Base-by-base conservation (phyloP, 2,329 filamentous ascomycete genomes). In the Penicillium paneum region DNA sequence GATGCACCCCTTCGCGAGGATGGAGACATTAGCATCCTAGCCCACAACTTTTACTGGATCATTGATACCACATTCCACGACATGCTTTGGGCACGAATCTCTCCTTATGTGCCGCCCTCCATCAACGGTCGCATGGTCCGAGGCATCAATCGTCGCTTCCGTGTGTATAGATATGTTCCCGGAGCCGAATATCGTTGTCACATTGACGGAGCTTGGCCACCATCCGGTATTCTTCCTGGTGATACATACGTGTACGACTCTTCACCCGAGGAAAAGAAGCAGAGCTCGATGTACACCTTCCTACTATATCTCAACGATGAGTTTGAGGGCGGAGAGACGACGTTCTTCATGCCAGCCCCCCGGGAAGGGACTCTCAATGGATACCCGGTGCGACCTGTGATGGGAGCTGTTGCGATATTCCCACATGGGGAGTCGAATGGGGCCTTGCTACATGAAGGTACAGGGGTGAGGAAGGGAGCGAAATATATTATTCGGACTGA, bases 21-120 rank as follows among this genome's bases (percentile, higher is more conserved):
- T 52, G 83, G 83, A 15, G 84, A 87, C 49, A 78, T 79, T 24
- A 87, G 84, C 63, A 80, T 89, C 43, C 70, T 89, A 1, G 86
- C 86, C 0, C 86, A 89, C 73, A 89, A 89, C 69, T 88, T 89
- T 62, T 89, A 89, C 74, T 89, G 86, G 86, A 77, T 89, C 8
- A 78, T 85, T 12, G 86, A 89, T 60, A 75, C 77, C 21, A 75
- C 78, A 0, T 88, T 89, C 67, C 82, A 85, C 63, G 80, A 86
- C 53, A 78, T 74, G 13, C 76, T 89, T 1, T 89, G 86, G 86
- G 70, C 74, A 0, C 79, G 86, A 13, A 81, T 89, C 2, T 72
- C 78, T 3, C 72, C 78, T 0, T 85, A 83, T 44, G 80, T 89
- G 0, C 85, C 87, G 0, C 66, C 74, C 0, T 71, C 72, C 0